Evolutionary conservation across 2,329 filamentous ascomycete genomes (phyloP).

Genomic region (Monosporascus sp.): DNA sequence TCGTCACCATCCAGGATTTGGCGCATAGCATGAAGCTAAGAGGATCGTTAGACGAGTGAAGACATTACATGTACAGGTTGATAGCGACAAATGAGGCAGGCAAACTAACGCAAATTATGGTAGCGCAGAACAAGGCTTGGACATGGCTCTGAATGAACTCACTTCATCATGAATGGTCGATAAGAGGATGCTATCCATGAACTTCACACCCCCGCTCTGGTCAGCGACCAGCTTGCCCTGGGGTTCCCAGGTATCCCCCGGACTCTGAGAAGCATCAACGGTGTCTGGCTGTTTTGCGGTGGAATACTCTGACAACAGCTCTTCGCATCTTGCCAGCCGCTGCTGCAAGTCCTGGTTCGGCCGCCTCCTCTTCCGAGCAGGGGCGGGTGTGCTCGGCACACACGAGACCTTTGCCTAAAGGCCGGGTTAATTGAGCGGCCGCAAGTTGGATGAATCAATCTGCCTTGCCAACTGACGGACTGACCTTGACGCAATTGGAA

Average conservation of each 20-base stretch:
- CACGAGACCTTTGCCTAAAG: constrained; percentile 52
- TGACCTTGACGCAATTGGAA: constrained; percentile 55
- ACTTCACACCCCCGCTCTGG: constrained; percentile 45
- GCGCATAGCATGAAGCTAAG: constrained; percentile 52
- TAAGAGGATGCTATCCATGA: constrained; percentile 52
- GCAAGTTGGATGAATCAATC: neutral
- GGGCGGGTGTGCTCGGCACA: constrained; percentile 54
- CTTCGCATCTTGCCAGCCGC: constrained; percentile 52
- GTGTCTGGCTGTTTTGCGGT: constrained; percentile 23
- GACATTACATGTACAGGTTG: neutral
- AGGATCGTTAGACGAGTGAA: constrained; percentile 9
- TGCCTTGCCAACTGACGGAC: constrained; percentile 3
- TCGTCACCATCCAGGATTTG: constrained; percentile 52
- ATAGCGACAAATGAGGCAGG: too few species aligned
- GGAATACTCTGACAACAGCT: constrained; percentile 53
- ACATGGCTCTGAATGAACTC: constrained; percentile 16
- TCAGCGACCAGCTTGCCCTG: constrained; percentile 50
- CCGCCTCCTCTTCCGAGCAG: constrained; percentile 51
- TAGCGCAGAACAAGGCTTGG: too few species aligned
- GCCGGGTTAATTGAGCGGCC: constrained; percentile 4
- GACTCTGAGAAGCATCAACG: constrained; percentile 18
- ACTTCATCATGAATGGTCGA: constrained; percentile 52
- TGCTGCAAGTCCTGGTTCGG: constrained; percentile 59
- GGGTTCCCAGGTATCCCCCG: constrained; percentile 36
- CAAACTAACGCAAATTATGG: too few species aligned